phyloP scores from a whole-genome alignment of 805 yeast genomes.

The Schwanniomyces pseudopolymorphus region DNA sequence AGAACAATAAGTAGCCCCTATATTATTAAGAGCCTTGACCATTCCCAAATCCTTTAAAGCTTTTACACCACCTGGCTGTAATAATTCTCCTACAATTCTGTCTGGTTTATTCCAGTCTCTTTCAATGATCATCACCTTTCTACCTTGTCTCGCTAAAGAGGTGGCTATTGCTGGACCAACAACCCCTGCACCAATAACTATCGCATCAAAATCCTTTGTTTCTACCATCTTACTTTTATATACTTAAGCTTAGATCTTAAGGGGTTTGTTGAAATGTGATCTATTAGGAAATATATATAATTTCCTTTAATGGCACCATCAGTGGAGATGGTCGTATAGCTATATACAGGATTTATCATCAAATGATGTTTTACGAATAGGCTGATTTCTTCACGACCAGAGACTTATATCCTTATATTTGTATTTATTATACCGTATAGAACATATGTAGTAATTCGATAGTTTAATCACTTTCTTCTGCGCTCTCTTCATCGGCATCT shows the following conservation, averaged over 20 bases:
- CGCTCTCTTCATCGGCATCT: constrained; percentile 67
- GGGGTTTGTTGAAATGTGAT: neutral
- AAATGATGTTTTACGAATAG: neutral
- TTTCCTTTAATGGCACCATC: neutral
- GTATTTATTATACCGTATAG: neutral
- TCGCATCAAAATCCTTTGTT: constrained; percentile 63
- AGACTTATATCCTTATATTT: neutral
- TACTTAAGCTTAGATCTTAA: neutral
- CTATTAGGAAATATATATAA: neutral
- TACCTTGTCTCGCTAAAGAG: constrained; percentile 85
- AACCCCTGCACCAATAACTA: constrained; percentile 98
- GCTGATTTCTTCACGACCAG: neutral
- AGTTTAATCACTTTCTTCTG: constrained; percentile 27
- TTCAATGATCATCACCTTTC: constrained; percentile 76
- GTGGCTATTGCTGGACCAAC: constrained; percentile 93
- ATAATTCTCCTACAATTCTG: constrained; percentile 93
- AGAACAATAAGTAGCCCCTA: constrained; percentile 71
- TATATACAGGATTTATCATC: neutral
- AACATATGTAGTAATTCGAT: neutral
- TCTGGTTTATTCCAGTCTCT: constrained; percentile 92
- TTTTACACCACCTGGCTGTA: constrained; percentile 96
- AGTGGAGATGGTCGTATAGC: neutral
- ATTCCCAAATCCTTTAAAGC: constrained; percentile 82
- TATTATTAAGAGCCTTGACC: constrained; percentile 68
- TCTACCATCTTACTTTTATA: neutral